These are phyloP conservation scores for Aspergillus sergii DNA, from an alignment of 2,329 filamentous ascomycete genomes.

Conservation along the genomic window DNA sequence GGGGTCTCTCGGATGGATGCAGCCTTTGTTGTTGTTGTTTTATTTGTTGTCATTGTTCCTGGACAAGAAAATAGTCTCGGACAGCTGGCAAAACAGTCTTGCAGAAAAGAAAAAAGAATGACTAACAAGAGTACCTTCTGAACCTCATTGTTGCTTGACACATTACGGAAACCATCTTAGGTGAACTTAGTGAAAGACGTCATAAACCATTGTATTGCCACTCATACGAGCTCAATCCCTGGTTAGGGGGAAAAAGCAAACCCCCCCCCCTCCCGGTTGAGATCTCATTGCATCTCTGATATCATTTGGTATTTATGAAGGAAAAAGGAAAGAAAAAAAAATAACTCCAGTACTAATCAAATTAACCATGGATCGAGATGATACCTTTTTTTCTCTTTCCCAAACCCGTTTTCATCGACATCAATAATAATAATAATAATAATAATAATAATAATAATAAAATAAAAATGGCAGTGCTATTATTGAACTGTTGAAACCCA, in stretches of 20 bases:
- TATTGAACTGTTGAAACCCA: conserved; percentile 16
- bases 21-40: not conserved
- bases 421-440: not conserved
- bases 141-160: conserved; percentile 6
- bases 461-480: conserved; percentile 10
- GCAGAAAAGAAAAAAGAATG: not conserved
- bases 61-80: not conserved
- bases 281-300: not conserved
- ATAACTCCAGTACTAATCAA: not conserved
- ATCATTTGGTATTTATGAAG: not conserved
- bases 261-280: not conserved
- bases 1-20: not conserved
- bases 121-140: not conserved
- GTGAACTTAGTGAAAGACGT: conserved; percentile 9
- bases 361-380: conserved; percentile 1
- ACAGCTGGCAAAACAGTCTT: not conserved
- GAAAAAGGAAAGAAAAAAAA: not conserved
- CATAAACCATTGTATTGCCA: conserved; percentile 11
- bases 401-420: not conserved
- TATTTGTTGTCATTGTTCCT: conserved; percentile 3
- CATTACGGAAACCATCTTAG: not conserved
- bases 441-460: conserved; percentile 1
- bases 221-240: conserved; percentile 11
- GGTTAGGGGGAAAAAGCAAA: conserved; percentile 6
- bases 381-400: not conserved